These are phyloP conservation scores for Cryomyces antarcticus DNA, from an alignment of 495 filamentous ascomycete genomes.

Conservation along the genomic window DNA sequence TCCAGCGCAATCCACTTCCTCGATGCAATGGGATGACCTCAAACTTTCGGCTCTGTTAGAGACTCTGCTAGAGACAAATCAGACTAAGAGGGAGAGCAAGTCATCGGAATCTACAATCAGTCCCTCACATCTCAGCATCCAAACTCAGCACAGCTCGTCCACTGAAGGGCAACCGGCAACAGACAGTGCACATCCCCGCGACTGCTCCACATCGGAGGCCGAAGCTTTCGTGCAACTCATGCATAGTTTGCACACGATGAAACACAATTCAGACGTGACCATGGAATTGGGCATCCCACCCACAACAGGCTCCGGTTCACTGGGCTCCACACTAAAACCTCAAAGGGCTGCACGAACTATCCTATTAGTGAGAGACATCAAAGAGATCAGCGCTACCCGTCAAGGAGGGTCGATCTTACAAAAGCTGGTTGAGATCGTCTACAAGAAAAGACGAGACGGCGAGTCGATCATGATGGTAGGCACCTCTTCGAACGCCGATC, in stretches of 20 bases:
- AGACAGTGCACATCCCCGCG: background rate
- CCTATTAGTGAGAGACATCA: constrained; percentile 63
- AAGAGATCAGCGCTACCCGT: constrained; percentile 42
- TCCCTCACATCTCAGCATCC: background rate
- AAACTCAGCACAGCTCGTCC: background rate
- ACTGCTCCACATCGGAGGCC: background rate
- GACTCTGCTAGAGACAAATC: constrained; percentile 6
- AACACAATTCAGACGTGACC: background rate
- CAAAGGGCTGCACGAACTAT: constrained; percentile 22
- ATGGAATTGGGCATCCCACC: background rate
- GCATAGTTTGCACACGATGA: background rate
- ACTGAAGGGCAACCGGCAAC: background rate
- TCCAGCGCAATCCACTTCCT: background rate
- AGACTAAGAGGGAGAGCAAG: constrained; percentile 2
- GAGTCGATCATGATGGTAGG: constrained; percentile 60
- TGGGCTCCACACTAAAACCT: background rate
- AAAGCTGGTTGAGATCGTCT: constrained; percentile 48
- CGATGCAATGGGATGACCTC: constrained; percentile 9
- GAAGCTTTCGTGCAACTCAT: background rate
- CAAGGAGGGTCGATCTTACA: constrained; percentile 42
- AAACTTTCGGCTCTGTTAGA: constrained; percentile 18
- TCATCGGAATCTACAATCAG: constrained; percentile 1
- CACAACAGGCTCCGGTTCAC: background rate
- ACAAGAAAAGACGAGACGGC: constrained; percentile 45
- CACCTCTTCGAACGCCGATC: constrained; percentile 33